phyloP scores from a whole-genome alignment of 805 yeast species.

The Starmera dryadoides region DNA sequence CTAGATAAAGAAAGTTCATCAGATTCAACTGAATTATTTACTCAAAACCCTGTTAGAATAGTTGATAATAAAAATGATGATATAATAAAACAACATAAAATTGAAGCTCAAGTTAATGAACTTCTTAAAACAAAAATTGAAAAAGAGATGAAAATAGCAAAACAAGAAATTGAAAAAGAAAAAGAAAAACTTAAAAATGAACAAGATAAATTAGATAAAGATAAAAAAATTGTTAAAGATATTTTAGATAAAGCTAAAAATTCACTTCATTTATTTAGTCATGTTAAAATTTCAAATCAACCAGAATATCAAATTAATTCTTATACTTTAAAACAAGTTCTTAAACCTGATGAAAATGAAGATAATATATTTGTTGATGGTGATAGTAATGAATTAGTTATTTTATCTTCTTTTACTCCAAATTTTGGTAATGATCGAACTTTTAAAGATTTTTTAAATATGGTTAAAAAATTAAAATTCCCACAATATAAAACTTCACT shows the following conservation, averaged over 20 bases:
- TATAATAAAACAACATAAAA: not conserved
- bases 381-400: constrained; percentile 8
- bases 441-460: constrained; percentile 8
- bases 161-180: not conserved
- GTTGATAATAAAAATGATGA: not conserved
- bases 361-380: constrained; percentile 5
- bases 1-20: not conserved
- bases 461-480: constrained; percentile 4
- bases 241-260: not conserved
- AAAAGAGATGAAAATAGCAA: not conserved
- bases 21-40: not conserved
- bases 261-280: too few species aligned
- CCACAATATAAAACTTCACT: constrained; percentile 9
- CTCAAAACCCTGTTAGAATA: not conserved
- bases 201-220: not conserved
- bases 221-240: not conserved
- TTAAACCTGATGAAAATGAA: not conserved
- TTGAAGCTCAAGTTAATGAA: not conserved
- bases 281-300: too few species aligned
- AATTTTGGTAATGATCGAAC: constrained; percentile 6
- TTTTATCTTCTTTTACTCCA: constrained; percentile 8
- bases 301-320: not conserved
- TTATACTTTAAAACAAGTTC: not conserved
- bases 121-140: not conserved
- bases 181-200: not conserved